Evolutionary conservation across 352 stramenopile genomes (phyloP).

Genomic region (Globisporangium spinosum): DNA sequence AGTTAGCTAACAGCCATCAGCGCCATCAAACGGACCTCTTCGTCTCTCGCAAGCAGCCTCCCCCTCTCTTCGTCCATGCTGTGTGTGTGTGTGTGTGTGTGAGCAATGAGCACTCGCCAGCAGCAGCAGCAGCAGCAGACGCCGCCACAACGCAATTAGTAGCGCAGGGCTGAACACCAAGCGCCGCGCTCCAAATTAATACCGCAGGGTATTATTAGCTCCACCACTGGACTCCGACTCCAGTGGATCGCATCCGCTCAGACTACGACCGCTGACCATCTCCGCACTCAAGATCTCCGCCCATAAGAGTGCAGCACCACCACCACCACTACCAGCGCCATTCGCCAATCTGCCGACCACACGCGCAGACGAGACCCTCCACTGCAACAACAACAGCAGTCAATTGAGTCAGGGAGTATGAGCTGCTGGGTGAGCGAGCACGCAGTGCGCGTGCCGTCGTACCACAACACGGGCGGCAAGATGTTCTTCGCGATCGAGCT

Average conservation of each 20-base stretch:
- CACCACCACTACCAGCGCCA: not conserved
- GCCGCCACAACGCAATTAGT: slow-evolving; percentile 3
- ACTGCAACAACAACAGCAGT: not conserved
- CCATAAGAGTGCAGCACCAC: not conserved
- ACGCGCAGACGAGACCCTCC: slow-evolving; percentile 5
- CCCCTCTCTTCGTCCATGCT: not conserved
- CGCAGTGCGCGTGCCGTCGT: slow-evolving; percentile 20
- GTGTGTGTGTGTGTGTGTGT: too few species aligned
- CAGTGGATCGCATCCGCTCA: not conserved
- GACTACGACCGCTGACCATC: not conserved
- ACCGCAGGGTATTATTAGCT: not conserved
- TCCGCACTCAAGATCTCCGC: not conserved
- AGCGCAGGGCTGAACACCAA: not conserved
- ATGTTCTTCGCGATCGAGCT: slow-evolving; percentile 26
- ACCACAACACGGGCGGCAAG: slow-evolving; percentile 22
- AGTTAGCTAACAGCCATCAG: slow-evolving; percentile 12
- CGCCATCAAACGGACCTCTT: not conserved
- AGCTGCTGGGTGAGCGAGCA: slow-evolving; percentile 24
- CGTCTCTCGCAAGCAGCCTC: not conserved
- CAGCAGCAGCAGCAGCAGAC: not conserved
- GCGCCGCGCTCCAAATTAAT: not conserved
- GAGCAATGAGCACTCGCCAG: not conserved
- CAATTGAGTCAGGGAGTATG: slow-evolving; percentile 4
- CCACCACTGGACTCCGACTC: too few species aligned
- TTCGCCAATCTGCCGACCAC: not conserved